Conservation (phyloP, 2,329 filamentous ascomycete genomes). For the Volutella citrinella region DNA sequence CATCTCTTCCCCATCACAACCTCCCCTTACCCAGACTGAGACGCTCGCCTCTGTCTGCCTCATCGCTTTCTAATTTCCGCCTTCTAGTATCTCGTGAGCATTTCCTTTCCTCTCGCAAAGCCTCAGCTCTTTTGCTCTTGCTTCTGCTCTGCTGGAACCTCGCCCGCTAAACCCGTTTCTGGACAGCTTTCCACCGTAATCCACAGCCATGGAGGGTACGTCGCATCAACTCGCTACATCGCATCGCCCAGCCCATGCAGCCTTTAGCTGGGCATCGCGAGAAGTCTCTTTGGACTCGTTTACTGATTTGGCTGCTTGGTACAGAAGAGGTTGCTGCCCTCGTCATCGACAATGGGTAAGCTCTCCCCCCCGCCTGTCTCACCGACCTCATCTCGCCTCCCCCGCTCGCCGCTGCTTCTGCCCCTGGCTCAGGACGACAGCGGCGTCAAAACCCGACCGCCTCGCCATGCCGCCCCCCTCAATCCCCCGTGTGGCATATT, state of each 20-base stretch:
- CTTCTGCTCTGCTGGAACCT: constrained; percentile 14
- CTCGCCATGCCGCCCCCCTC: too few species aligned
- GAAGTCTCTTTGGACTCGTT: constrained; percentile 16
- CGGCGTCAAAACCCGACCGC: constrained; percentile 10
- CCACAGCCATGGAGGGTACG: constrained; percentile 57
- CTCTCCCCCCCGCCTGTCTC: constrained; percentile 37
- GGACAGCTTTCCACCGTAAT: constrained; percentile 37
- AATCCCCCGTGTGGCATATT: background rate
- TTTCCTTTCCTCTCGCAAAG: constrained; percentile 18
- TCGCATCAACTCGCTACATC: constrained; percentile 26
- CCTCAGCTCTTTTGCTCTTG: constrained; percentile 22
- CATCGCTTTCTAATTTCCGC: constrained; percentile 28
- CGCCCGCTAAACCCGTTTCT: constrained; percentile 30
- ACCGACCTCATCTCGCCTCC: constrained; percentile 30
- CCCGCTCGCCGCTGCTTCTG: constrained; percentile 17
- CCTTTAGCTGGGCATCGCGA: constrained; percentile 18
- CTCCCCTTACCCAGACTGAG: constrained; percentile 24
- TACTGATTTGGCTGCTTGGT: constrained; percentile 43
- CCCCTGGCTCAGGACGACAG: constrained; percentile 21
- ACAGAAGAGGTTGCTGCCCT: constrained; percentile 99
- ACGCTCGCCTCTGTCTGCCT: constrained; percentile 21
- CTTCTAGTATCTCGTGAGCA: constrained; percentile 26
- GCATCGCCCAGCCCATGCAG: constrained; percentile 22
- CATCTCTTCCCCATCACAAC: constrained; percentile 29
- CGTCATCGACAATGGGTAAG: constrained; percentile 99